These are phyloP conservation scores for Ehretia macrophylla DNA, from an alignment of 257 asterid species.

Conservation along the genomic window DNA sequence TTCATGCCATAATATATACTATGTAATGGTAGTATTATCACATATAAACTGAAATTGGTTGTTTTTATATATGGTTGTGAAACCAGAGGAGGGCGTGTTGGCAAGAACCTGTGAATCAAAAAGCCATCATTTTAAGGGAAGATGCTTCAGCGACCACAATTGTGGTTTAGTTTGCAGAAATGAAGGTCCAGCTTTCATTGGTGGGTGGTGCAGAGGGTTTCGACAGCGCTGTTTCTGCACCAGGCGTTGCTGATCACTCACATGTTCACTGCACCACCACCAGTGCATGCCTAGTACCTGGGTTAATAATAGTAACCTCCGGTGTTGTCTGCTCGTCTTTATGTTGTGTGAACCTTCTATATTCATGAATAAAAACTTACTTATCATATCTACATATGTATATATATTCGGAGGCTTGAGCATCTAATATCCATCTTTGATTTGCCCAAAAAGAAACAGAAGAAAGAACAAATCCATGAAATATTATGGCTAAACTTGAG, in stretches of 20 bases:
- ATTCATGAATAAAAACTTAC: too few relatives aligned
- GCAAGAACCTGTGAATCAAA: constrained; percentile 26
- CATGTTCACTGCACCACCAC: background rate
- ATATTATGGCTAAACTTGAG: too few relatives aligned
- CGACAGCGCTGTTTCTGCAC: constrained; percentile 43
- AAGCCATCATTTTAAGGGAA: constrained; percentile 36
- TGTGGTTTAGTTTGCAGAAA: constrained; percentile 34
- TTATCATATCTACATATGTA: too few relatives aligned
- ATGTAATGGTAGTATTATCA: too few relatives aligned
- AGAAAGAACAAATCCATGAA: too few relatives aligned
- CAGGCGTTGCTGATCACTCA: constrained; percentile 2
- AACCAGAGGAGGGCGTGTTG: background rate
- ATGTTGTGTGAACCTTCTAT: background rate
- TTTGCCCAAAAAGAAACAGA: too few relatives aligned
- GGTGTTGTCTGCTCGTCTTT: background rate
- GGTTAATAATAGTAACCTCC: background rate
- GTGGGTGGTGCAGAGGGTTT: constrained; percentile 41
- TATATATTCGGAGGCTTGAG: too few relatives aligned
- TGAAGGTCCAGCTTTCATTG: constrained; percentile 31
- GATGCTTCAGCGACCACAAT: constrained; percentile 33
- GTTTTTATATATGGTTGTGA: too few relatives aligned
- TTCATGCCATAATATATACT: too few relatives aligned
- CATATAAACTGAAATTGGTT: too few relatives aligned
- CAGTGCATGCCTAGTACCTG: background rate
- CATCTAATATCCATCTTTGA: too few relatives aligned